phyloP scores from a whole-genome alignment of 352 stramenopile genomes.

The Pythium rhizo-oryzae region DNA sequence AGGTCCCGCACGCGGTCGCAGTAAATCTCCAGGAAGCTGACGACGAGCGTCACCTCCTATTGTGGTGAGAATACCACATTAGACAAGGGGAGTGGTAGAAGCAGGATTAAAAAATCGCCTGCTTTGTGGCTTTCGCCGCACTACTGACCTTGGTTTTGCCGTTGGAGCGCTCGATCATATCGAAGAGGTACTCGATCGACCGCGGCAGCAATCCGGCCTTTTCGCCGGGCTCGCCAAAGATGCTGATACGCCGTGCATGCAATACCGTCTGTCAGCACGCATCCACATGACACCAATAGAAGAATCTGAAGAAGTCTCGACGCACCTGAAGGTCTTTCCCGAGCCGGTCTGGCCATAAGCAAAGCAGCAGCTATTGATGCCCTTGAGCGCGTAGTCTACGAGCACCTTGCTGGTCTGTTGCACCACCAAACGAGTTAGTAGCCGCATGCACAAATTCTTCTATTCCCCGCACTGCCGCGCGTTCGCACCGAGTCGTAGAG shows the following conservation, averaged over 20 bases:
- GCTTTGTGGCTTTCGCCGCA: not conserved
- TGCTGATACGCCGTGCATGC: conserved; percentile 36
- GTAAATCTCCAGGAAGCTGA: conserved; percentile 95
- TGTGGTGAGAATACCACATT: not conserved
- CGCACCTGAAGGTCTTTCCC: conserved; percentile 85
- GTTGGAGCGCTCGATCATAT: conserved; percentile 69
- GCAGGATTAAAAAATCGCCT: not conserved
- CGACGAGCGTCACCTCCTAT: conserved; percentile 80
- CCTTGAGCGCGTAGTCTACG: conserved; percentile 90
- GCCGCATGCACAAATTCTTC: not conserved
- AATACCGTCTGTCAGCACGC: not conserved
- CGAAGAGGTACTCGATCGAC: conserved; percentile 91
- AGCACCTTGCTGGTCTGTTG: conserved; percentile 78
- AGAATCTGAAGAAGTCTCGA: not conserved
- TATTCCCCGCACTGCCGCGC: not conserved
- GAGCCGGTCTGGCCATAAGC: conserved; percentile 91
- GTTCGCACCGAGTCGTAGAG: conserved; percentile 66
- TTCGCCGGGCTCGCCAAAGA: conserved; percentile 89
- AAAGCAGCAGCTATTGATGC: conserved; percentile 95
- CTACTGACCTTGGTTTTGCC: conserved; percentile 55
- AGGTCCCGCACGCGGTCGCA: conserved; percentile 93
- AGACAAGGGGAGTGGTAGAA: not conserved
- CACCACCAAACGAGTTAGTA: not conserved
- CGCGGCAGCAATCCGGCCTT: conserved; percentile 88
- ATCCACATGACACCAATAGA: no score